phyloP scores from a whole-genome alignment of 805 yeast genomes.

The Candida takata region DNA sequence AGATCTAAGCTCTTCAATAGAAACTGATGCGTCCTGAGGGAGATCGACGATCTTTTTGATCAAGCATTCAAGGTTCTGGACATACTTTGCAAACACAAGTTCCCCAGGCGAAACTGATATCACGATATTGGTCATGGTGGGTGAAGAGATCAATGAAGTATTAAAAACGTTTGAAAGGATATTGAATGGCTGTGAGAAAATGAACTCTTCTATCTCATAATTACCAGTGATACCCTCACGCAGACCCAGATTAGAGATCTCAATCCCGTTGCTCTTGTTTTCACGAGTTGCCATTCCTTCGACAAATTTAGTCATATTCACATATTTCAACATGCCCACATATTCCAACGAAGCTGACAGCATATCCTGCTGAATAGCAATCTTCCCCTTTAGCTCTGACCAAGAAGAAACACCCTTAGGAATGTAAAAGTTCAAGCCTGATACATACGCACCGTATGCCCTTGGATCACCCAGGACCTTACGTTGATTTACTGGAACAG shows the following conservation, averaged over 20 bases:
- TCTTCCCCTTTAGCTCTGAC: background rate
- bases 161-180: background rate
- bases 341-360: slow-evolving; percentile 1
- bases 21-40: background rate
- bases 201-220: background rate
- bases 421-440: background rate
- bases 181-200: slow-evolving; percentile 10
- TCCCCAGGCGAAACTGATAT: background rate
- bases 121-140: slow-evolving; percentile 1
- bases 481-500: slow-evolving; percentile 8
- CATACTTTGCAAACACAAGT: background rate
- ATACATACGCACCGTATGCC: slow-evolving; percentile 8
- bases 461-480: slow-evolving; percentile 1
- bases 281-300: background rate
- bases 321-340: slow-evolving; percentile 6
- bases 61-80: background rate
- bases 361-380: background rate
- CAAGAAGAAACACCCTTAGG: background rate
- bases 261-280: background rate
- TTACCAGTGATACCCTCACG: background rate
- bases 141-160: background rate
- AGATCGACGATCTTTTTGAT: background rate
- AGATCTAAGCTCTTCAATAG: slow-evolving; percentile 1
- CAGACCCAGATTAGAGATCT: slow-evolving; percentile 11
- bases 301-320: slow-evolving; percentile 2